These are phyloP conservation scores for Fusarium decemcellulare DNA, from an alignment of 2,329 filamentous ascomycete species.

Conservation along the genomic window DNA sequence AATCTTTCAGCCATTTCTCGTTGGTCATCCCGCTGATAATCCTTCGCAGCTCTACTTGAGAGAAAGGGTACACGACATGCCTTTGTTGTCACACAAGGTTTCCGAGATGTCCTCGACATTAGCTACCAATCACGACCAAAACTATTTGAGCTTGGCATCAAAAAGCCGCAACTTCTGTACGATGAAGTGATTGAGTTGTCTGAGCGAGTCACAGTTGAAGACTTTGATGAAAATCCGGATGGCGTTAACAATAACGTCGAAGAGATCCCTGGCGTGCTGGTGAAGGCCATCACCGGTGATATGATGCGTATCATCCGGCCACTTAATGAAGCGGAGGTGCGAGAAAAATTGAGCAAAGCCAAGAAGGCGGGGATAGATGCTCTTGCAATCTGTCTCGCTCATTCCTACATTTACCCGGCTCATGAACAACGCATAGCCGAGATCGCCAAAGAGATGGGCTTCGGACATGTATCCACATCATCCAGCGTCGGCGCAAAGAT, in stretches of 20 bases:
- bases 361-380: conserved; percentile 63
- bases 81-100: background rate
- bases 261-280: conserved; percentile 69
- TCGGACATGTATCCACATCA: conserved; percentile 21
- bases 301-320: conserved; percentile 74
- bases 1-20: no score
- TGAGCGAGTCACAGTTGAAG: conserved; percentile 89
- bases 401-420: conserved; percentile 73
- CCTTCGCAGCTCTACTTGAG: background rate
- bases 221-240: conserved; percentile 75
- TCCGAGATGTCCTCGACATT: background rate
- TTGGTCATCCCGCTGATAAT: no score
- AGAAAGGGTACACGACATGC: background rate
- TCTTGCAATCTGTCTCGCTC: conserved; percentile 74
- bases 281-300: conserved; percentile 69
- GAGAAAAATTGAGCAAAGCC: conserved; percentile 67
- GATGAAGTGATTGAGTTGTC: conserved; percentile 86
- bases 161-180: conserved; percentile 72
- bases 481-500: conserved; percentile 43
- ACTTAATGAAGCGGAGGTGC: conserved; percentile 67
- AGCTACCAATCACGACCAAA: background rate
- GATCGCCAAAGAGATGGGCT: conserved; percentile 55
- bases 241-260: conserved; percentile 8
- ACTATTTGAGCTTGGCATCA: background rate
- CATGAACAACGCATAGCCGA: conserved; percentile 61